A percentile compares a stretch with the other conserved stretches of the same genome.
These are phyloP conservation scores for Chlamydomonas applanata DNA, from an alignment of 139 green algal species.

Conservation along the genomic window DNA sequence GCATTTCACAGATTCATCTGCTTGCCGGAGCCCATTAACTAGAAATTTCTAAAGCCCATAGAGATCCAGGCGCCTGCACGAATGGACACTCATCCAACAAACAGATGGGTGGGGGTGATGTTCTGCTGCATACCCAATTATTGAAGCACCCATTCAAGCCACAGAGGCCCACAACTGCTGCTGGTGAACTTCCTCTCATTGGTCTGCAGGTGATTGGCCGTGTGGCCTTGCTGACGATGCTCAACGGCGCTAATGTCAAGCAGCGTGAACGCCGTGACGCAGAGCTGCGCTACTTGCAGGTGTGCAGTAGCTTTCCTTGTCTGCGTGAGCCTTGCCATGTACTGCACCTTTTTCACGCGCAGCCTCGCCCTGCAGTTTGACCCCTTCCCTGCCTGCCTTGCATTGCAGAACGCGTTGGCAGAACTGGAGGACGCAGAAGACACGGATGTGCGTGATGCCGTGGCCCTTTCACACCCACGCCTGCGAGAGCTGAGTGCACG, in stretches of 20 bases:
- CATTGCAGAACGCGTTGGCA: slow-evolving; percentile 22
- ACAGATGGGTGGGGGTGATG: too few species aligned
- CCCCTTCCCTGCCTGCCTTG: background rate
- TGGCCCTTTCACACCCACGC: slow-evolving; percentile 37
- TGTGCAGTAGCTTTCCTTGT: background rate
- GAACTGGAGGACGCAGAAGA: slow-evolving; percentile 24
- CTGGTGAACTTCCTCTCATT: too few species aligned
- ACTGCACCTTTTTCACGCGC: background rate
- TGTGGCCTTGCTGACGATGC: slow-evolving; percentile 45
- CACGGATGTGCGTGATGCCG: background rate
- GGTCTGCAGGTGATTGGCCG: slow-evolving; percentile 64
- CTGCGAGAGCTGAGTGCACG: slow-evolving; percentile 35
- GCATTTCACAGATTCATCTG: too few species aligned
- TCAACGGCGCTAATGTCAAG: slow-evolving; percentile 75
- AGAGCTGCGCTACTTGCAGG: slow-evolving; percentile 77
- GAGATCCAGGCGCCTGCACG: too few species aligned
- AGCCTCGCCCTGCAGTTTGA: background rate
- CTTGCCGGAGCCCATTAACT: too few species aligned
- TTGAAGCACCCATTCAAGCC: too few species aligned
- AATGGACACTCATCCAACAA: too few species aligned
- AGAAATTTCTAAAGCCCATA: too few species aligned
- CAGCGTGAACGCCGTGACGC: slow-evolving; percentile 66
- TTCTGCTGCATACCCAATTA: too few species aligned
- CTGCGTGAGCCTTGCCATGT: background rate
- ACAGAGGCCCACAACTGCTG: too few species aligned